Conservation (phyloP, 176 grass and related monocot species). For the Calamus simplicifolius region DNA sequence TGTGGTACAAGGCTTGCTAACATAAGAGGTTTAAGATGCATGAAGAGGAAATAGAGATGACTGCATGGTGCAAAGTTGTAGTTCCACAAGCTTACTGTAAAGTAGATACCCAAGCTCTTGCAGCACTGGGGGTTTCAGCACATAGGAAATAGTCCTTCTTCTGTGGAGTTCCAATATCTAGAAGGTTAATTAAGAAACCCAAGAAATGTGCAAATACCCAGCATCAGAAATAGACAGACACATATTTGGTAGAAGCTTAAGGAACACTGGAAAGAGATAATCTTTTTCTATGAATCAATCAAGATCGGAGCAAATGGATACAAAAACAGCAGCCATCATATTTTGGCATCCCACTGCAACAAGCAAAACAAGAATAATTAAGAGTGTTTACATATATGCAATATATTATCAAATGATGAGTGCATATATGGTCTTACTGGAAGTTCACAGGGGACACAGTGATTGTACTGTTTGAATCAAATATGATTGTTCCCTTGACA, state of each 20-base stretch:
- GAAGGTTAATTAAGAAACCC: slow-evolving; percentile 46
- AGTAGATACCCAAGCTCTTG: slow-evolving; percentile 82
- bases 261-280: no score
- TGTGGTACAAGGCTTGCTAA: no score
- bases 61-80: not conserved
- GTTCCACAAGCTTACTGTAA: slow-evolving; percentile 61
- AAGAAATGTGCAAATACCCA: slow-evolving; percentile 13
- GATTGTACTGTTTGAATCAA: slow-evolving; percentile 59
- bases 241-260: no score
- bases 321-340: slow-evolving; percentile 89
- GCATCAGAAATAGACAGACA: not conserved
- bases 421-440: slow-evolving; percentile 39
- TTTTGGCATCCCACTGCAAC: slow-evolving; percentile 60
- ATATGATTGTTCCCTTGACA: slow-evolving; percentile 47
- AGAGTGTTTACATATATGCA: not conserved
- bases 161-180: slow-evolving; percentile 88
- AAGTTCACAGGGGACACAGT: slow-evolving; percentile 64
- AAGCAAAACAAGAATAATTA: slow-evolving; percentile 24
- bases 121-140: slow-evolving; percentile 73
- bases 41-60: not conserved
- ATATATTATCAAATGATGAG: slow-evolving; percentile 3
- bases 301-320: slow-evolving; percentile 34
- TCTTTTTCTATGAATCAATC: no score
- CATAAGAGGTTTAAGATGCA: no score
- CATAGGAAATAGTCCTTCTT: slow-evolving; percentile 83